Percentiles rank a stretch among this genome's conserved stretches.
Conservation (phyloP, 768 basidiomycete genomes). For the Pisolithus marmoratus region DNA sequence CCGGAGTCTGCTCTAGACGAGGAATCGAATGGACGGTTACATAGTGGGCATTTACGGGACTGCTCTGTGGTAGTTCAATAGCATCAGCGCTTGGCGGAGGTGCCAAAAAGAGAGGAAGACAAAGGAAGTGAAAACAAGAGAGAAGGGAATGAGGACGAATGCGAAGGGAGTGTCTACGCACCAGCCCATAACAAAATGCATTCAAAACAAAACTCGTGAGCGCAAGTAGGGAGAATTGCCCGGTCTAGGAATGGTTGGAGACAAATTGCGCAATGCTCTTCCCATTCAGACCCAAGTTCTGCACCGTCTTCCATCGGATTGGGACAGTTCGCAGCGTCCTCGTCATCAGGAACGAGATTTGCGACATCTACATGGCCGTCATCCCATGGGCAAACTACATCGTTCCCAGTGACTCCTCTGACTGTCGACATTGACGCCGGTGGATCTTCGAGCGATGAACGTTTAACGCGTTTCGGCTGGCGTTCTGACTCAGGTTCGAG, state of each 20-base stretch:
- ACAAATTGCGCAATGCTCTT: slow-evolving; percentile 81
- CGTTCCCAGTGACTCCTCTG: too few species aligned
- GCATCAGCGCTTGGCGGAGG: background rate
- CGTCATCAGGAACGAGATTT: background rate
- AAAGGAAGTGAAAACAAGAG: background rate
- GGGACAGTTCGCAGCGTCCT: background rate
- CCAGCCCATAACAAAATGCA: slow-evolving; percentile 86
- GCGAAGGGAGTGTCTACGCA: slow-evolving; percentile 29
- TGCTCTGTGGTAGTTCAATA: slow-evolving; percentile 43
- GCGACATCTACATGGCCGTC: background rate
- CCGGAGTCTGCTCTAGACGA: background rate
- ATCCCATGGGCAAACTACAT: background rate
- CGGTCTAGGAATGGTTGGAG: slow-evolving; percentile 71
- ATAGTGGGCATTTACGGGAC: slow-evolving; percentile 75
- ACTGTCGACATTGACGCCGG: background rate
- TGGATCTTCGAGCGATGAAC: background rate
- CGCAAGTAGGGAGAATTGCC: slow-evolving; percentile 78
- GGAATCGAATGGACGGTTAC: slow-evolving; percentile 61
- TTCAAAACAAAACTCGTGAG: slow-evolving; percentile 92
- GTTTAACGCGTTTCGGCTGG: background rate
- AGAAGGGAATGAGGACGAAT: background rate
- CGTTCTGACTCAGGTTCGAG: background rate
- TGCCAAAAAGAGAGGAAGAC: background rate
- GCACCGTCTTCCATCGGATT: background rate
- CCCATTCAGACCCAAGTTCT: background rate